These are phyloP conservation scores for Akanthomyces muscarius DNA, from an alignment of 2,329 filamentous ascomycete species.

Conservation along the genomic window DNA sequence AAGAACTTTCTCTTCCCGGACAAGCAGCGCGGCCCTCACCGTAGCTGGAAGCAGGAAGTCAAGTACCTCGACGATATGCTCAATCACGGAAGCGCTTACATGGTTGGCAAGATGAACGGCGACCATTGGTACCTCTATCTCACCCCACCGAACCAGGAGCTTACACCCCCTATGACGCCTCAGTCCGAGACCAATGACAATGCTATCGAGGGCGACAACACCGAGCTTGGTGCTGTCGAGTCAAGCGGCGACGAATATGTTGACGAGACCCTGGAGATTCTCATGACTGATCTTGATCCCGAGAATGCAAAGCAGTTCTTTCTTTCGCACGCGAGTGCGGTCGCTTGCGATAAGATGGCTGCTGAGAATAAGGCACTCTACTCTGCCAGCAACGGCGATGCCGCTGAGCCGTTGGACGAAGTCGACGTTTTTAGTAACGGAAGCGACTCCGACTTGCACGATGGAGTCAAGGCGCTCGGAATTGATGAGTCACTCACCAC, in stretches of 20 bases:
- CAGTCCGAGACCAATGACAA: slow-evolving; percentile 40
- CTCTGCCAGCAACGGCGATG: slow-evolving; percentile 47
- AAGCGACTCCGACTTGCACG: slow-evolving; percentile 50
- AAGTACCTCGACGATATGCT: slow-evolving; percentile 90
- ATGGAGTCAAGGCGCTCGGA: slow-evolving; percentile 47
- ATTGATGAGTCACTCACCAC: slow-evolving; percentile 74
- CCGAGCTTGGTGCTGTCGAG: slow-evolving; percentile 34
- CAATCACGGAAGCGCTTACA: slow-evolving; percentile 89
- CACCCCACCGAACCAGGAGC: slow-evolving; percentile 73
- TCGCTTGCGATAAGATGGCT: slow-evolving; percentile 77
- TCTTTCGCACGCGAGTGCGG: slow-evolving; percentile 71
- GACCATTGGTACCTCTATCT: slow-evolving; percentile 99
- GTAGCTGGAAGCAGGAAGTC: slow-evolving; percentile 97
- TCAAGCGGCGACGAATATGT: slow-evolving; percentile 46
- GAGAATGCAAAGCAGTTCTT: slow-evolving; percentile 70
- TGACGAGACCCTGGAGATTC: slow-evolving; percentile 73
- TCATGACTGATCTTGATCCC: slow-evolving; percentile 68
- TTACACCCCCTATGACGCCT: slow-evolving; percentile 82
- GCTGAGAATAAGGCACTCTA: slow-evolving; percentile 62
- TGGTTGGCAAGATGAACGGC: slow-evolving; percentile 99
- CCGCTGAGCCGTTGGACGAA: slow-evolving; percentile 53
- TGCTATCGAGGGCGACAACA: slow-evolving; percentile 51
- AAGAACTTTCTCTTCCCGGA: slow-evolving; percentile 98
- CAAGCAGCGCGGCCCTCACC: slow-evolving; percentile 88
- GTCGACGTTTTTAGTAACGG: slow-evolving; percentile 81